Percentiles rank a stretch among this genome's conserved stretches.
These are phyloP conservation scores for Ramichloridium luteum DNA, from an alignment of 2,329 filamentous ascomycete genomes.

Conservation along the genomic window DNA sequence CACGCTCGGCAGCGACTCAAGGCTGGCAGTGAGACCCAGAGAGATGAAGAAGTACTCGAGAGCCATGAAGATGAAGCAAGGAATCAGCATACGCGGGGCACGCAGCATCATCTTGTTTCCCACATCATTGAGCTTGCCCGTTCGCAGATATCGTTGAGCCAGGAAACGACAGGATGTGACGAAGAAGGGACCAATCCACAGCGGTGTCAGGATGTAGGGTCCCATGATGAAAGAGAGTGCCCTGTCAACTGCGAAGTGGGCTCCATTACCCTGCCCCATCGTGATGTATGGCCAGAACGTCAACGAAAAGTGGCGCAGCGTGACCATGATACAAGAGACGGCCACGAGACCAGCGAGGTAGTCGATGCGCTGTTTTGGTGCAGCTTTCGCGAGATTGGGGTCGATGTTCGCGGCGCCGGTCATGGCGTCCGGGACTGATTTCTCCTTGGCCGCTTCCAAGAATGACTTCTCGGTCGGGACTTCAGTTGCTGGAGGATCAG, in stretches of 20 bases:
- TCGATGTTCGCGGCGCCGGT: constrained; percentile 11
- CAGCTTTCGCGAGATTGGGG: constrained; percentile 6
- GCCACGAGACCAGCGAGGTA: constrained; percentile 37
- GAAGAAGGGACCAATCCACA: constrained; percentile 40
- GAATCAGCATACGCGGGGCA: constrained; percentile 36
- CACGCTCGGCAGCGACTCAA: constrained; percentile 35
- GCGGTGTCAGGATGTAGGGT: constrained; percentile 34
- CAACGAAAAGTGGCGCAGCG: constrained; percentile 33
- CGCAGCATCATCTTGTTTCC: constrained; percentile 34
- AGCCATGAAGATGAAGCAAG: constrained; percentile 31
- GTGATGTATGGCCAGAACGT: constrained; percentile 28
- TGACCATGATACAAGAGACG: constrained; percentile 33
- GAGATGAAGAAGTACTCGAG: constrained; percentile 38
- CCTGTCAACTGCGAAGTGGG: constrained; percentile 30
- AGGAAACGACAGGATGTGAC: constrained; percentile 38
- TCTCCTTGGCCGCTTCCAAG: constrained; percentile 6
- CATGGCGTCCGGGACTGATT: constrained; percentile 12
- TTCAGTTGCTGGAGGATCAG: constrained; percentile 2
- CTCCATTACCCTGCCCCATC: constrained; percentile 20
- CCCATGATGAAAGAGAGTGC: constrained; percentile 32
- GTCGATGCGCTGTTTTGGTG: constrained; percentile 27
- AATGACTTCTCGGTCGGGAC: constrained; percentile 12
- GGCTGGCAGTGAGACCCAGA: constrained; percentile 30
- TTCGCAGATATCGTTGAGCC: constrained; percentile 30
- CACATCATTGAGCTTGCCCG: constrained; percentile 31